Percentiles rank a stretch among this genome's conserved stretches.
Conservation (phyloP, 805 yeast species). For the Scheffersomyces ergatensis region DNA sequence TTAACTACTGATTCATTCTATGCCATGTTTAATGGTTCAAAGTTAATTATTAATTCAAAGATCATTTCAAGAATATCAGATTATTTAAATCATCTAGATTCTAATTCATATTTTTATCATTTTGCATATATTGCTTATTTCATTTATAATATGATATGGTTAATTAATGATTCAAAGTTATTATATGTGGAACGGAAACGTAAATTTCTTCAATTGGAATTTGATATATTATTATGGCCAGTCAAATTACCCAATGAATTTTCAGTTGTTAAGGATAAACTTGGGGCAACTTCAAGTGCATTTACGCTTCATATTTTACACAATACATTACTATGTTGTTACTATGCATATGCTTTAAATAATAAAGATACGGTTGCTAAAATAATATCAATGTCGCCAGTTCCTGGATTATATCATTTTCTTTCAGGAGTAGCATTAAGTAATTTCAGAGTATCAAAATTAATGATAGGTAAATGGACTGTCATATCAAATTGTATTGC, state of each 20-base stretch:
- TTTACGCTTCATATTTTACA: conserved; percentile 17
- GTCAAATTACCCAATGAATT: conserved; percentile 16
- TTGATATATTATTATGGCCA: conserved; percentile 20
- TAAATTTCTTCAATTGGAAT: conserved; percentile 15
- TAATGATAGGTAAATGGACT: conserved; percentile 14
- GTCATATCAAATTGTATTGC: conserved; percentile 15
- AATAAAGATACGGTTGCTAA: conserved; percentile 9
- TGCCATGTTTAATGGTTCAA: conserved; percentile 8
- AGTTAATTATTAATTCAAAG: conserved; percentile 9
- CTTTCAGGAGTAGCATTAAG: conserved; percentile 19
- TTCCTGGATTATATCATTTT: conserved; percentile 20
- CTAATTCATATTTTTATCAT: conserved; percentile 12
- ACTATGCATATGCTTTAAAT: conserved; percentile 12
- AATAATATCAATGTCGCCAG: conserved; percentile 15
- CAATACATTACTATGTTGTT: conserved; percentile 15
- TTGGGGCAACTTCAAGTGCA: conserved; percentile 17
- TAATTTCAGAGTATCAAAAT: conserved; percentile 13
- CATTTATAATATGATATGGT: conserved; percentile 13
- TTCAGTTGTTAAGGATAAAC: conserved; percentile 15
- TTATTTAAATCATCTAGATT: conserved; percentile 7
- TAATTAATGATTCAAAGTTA: conserved; percentile 4
- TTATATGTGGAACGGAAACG: conserved; percentile 6
- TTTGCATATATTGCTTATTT: conserved; percentile 12
- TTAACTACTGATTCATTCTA: conserved; percentile 16
- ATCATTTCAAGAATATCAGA: conserved; percentile 1